Base-by-base conservation (phyloP, 1,284 basidiomycete genomes). In the Gymnopus androsaceus region DNA sequence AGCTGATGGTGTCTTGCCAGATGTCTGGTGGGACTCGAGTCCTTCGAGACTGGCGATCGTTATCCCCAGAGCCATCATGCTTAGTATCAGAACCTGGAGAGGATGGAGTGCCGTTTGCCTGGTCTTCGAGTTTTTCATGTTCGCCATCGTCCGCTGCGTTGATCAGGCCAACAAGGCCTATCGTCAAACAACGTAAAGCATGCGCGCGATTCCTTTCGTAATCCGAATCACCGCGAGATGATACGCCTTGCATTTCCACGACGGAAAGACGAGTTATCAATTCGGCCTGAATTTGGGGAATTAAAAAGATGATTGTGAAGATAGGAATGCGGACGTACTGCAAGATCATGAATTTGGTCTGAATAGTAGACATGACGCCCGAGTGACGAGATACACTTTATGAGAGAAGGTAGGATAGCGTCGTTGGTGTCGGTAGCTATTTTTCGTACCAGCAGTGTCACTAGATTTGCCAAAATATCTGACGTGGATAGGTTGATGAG, bases 301-400 rank as follows among this genome's bases (percentile, higher is more conserved):
- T 40, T 27, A 36, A 48, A 12, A 3, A 36, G 1, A 33, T 36
- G n/a, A 4, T 14, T 15, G 19, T 12, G 11, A 31, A 49, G 8
- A 19, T 23, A 41, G 11, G n/a, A 34, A 17, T 17, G 34, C 19
- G n/a, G 19, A 69, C 78, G 66, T 47, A 80, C 78, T 12, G 92
- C 87, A 51, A 98, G 85, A 69, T 98, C 95, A 67, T 94, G 92
- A 59, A 96, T 92, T 74, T 99, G 96, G 68, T 98, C 96, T 45
- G 93, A 90, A 69, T 98, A 98, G 76, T 97, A 96, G 54, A 96
- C 86, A 68, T 97, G 94, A 6, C 88, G 86, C 30, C 91, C 90
- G 17, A 98, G 78, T 0, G 93, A 90, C 4, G 91, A 79, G 54
- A 97, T 89, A 66, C 91, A 91, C 56, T 87, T 80, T 7, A 96